Conservation (phyloP, 495 filamentous ascomycete species). For the Aspergillus bertholletiae region DNA sequence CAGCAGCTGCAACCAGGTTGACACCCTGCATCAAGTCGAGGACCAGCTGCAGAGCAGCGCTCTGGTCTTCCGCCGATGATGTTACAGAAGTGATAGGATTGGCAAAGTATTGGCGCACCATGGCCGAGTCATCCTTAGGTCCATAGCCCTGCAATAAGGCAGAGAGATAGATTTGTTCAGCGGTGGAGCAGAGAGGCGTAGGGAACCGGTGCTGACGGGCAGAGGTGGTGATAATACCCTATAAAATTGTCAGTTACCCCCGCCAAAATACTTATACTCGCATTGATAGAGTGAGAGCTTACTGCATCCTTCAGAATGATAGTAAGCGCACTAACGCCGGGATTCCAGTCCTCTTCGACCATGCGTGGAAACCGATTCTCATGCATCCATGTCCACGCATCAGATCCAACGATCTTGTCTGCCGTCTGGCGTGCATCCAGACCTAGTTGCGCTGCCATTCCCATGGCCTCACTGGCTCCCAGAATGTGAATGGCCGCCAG, state of each 20-base stretch:
- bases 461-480: constrained; percentile 68
- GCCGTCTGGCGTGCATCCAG: constrained; percentile 56
- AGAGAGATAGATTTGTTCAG: constrained; percentile 67
- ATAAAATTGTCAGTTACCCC: background rate
- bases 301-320: constrained; percentile 80
- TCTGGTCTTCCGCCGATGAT: constrained; percentile 25
- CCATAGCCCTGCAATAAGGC: constrained; percentile 60
- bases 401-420: constrained; percentile 53
- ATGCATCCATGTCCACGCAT: constrained; percentile 80
- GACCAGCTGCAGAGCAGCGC: constrained; percentile 49
- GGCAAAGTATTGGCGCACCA: constrained; percentile 58
- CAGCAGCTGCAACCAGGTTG: constrained; percentile 60
- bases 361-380: constrained; percentile 69
- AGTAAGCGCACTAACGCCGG: constrained; percentile 62
- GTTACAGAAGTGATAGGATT: constrained; percentile 36
- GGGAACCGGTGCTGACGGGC: constrained; percentile 58
- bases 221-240: constrained; percentile 72
- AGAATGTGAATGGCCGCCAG: constrained; percentile 75
- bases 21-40: constrained; percentile 58
- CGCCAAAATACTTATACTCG: background rate
- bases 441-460: constrained; percentile 65
- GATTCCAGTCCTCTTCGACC: constrained; percentile 61
- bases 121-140: constrained; percentile 64
- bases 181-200: constrained; percentile 64
- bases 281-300: constrained; percentile 8